These are phyloP conservation scores for Salix exigua DNA, from an alignment of 345 rosid genomes.

Conservation along the genomic window DNA sequence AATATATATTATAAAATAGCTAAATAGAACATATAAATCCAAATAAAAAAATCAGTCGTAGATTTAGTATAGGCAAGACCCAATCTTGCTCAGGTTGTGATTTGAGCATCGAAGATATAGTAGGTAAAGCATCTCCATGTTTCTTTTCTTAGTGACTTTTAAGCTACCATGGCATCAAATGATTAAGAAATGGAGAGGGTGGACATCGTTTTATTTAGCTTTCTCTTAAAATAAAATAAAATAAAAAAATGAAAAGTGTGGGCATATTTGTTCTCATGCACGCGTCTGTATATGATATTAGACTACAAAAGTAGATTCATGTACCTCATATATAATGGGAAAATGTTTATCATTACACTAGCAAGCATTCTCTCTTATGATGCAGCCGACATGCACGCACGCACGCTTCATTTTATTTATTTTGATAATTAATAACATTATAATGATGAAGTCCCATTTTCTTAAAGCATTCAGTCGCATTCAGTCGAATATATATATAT, in stretches of 20 bases:
- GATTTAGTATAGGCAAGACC: neutral
- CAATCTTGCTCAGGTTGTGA: neutral
- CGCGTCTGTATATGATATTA: constrained; percentile 1
- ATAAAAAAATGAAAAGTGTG: neutral
- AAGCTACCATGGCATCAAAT: constrained; percentile 14
- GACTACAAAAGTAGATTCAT: constrained; percentile 16
- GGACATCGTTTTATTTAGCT: neutral
- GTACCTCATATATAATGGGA: neutral
- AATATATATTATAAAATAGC: neutral
- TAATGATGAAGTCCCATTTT: too few relatives aligned
- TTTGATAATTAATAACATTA: too few relatives aligned
- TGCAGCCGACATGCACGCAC: neutral
- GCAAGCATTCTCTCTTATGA: neutral
- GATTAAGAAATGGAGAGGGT: neutral
- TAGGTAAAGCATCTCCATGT: constrained; percentile 10
- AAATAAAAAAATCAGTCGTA: neutral
- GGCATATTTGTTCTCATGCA: constrained; percentile 13
- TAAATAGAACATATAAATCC: too few relatives aligned
- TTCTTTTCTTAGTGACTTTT: constrained; percentile 13
- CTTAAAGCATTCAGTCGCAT: too few relatives aligned
- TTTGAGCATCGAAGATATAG: constrained; percentile 4
- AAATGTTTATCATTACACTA: neutral
- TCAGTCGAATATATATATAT: too few relatives aligned
- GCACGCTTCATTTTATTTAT: neutral
- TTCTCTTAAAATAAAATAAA: neutral